Conservation (phyloP, 306 rosid genomes). For the Alnus glutinosa region DNA sequence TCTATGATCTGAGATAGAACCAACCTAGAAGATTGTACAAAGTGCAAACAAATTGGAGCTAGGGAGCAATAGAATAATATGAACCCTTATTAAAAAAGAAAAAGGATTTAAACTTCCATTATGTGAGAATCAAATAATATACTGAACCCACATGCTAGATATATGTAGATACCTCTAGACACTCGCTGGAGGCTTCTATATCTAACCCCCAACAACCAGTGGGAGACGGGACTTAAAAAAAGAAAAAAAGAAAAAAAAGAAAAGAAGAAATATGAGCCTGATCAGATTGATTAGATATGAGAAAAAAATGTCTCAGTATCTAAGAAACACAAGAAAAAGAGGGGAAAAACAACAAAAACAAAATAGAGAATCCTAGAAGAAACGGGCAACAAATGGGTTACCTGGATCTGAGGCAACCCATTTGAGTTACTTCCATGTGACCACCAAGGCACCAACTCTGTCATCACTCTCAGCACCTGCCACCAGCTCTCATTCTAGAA, state of each 20-base stretch:
- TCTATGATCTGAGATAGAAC: constrained; percentile 27
- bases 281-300: constrained; percentile 20
- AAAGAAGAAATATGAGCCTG: constrained; percentile 9
- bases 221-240: constrained; percentile 6
- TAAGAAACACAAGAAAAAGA: constrained; percentile 35
- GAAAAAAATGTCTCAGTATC: constrained; percentile 31
- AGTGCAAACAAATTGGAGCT: constrained; percentile 2
- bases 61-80: constrained; percentile 22
- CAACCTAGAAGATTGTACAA: constrained; percentile 35
- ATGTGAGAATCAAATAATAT: background rate
- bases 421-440: constrained; percentile 41
- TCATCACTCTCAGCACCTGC: background rate
- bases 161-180: constrained; percentile 19
- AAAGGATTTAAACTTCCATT: constrained; percentile 13
- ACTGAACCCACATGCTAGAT: constrained; percentile 28
- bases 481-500: background rate
- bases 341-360: constrained; percentile 19
- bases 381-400: constrained; percentile 26
- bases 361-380: constrained; percentile 18
- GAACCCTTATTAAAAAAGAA: constrained; percentile 11
- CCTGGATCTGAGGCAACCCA: constrained; percentile 58
- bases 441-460: constrained; percentile 35
- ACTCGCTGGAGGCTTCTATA: constrained; percentile 26
- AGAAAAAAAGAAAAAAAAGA: background rate
- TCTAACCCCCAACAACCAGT: constrained; percentile 16